phyloP scores from a whole-genome alignment of 106 monocot genomes.

The Posidonia australis region DNA sequence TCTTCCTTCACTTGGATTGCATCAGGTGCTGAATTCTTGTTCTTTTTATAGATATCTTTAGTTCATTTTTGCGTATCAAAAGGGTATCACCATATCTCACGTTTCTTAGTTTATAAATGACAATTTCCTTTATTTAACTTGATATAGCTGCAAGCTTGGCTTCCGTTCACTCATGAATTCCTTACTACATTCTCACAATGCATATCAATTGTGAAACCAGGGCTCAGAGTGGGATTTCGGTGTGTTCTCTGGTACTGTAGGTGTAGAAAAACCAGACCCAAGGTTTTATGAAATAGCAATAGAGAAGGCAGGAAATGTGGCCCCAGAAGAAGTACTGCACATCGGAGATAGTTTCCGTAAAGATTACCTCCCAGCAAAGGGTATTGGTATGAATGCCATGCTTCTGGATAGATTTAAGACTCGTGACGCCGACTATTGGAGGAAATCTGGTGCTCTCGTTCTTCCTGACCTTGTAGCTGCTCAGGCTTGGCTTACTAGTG shows the following conservation, averaged over 20 bases:
- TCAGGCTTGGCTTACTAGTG: constrained; percentile 51
- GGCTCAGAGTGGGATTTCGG: constrained; percentile 99
- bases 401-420: constrained; percentile 86
- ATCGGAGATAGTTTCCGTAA: constrained; percentile 89
- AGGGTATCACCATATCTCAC: no score
- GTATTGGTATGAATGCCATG: constrained; percentile 74
- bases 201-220: constrained; percentile 21
- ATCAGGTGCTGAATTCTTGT: no score
- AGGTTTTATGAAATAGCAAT: constrained; percentile 75
- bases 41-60: no score
- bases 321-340: constrained; percentile 69
- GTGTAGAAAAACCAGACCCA: constrained; percentile 77
- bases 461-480: constrained; percentile 70
- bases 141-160: no score
- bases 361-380: constrained; percentile 73
- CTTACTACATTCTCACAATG: no score
- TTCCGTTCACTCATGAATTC: no score
- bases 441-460: constrained; percentile 59
- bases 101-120: background rate
- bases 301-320: constrained; percentile 63
- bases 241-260: constrained; percentile 86
- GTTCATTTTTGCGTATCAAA: no score
- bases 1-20: constrained; percentile 78
- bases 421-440: constrained; percentile 66
- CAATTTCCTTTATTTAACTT: no score